A percentile compares a stretch with the other conserved stretches of the same genome.
These are phyloP conservation scores for Rhytidhysteron rufulum DNA, from an alignment of 2,329 filamentous ascomycete genomes.

Conservation along the genomic window DNA sequence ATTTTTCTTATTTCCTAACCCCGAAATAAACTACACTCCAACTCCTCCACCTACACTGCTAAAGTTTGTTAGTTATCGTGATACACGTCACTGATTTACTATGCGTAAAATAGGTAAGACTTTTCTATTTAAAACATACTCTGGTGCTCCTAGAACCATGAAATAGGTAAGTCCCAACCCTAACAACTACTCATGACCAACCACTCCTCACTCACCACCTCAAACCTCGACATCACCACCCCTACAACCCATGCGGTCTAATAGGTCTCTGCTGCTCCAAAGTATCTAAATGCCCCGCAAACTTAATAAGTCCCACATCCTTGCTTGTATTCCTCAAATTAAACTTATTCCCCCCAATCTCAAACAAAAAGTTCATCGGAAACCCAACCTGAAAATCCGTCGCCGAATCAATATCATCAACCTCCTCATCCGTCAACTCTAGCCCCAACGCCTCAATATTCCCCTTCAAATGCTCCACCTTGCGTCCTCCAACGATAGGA, in stretches of 20 bases:
- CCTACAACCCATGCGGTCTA: slow-evolving; percentile 21
- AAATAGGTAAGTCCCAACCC: too few species aligned
- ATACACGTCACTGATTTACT: too few species aligned
- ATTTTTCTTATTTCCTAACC: too few species aligned
- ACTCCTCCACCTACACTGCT: too few species aligned
- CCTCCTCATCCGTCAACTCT: slow-evolving; percentile 48
- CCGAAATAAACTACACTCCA: too few species aligned
- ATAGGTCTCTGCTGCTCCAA: slow-evolving; percentile 19
- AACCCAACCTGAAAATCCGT: slow-evolving; percentile 55
- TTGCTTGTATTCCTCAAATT: slow-evolving; percentile 22
- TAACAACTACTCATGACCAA: too few species aligned
- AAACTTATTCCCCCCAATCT: slow-evolving; percentile 23
- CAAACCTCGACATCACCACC: too few species aligned
- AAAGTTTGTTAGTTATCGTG: too few species aligned
- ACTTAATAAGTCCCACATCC: slow-evolving; percentile 25
- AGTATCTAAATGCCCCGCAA: slow-evolving; percentile 24
- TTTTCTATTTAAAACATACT: too few species aligned
- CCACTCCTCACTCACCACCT: too few species aligned
- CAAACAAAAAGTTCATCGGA: slow-evolving; percentile 45
- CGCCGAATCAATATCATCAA: slow-evolving; percentile 53
- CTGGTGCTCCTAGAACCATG: too few species aligned
- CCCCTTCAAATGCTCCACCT: slow-evolving; percentile 64
- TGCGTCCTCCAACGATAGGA: slow-evolving; percentile 71
- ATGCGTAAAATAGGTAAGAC: too few species aligned
- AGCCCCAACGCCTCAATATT: slow-evolving; percentile 56